Evolutionary conservation across 345 rosid species (phyloP), one percentile per base, ranked within the genome.

Genomic region (Orychophragmus violaceus): DNA sequence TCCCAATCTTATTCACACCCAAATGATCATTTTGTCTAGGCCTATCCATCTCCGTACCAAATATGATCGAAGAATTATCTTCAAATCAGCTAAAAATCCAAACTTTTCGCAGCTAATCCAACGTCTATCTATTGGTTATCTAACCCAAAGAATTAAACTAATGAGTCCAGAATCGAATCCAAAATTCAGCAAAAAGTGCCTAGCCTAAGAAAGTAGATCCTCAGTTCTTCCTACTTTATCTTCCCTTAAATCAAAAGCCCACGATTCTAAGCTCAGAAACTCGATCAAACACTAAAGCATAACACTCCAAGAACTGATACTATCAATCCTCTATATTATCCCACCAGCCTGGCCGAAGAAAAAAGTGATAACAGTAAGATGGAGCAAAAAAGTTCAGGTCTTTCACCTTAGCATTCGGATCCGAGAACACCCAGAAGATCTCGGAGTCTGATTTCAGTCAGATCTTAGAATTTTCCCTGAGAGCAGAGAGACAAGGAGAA

Each of bases 1-100:
- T 92, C 46, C 98, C 93, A 8, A 75, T 78, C 83, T 85, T 92
- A 74, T 89, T 92, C 76, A 89, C 90, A 51, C 95, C 96, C 80
- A 92, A 79, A 77, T 72, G 85, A 64, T 92, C 96, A 68, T 68
- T 80, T 48, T 68, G 85, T 80, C 82, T 66, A 68, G 82, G 89
- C 77, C 84, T 72, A 82, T 91, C 91, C 98, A 89, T 91, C 42
- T 67, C 22, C 10, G 14, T 33, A 52, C 41, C 70, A 66, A 65
- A 35, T 65, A 19, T 19, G 32, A 54, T 30, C 25, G 3, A 66
- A 66, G 45, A 55, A 55, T 9, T 42, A 42, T 42, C 25, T 25
- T 29, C 6, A 22, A 29, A 16, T 33, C 28, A 46, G 27, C 55
- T 6, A 51, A 69, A 69, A 27, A 4, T 30, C 49, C 17, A 59